Evolutionary conservation across 352 stramenopile species (phyloP), one percentile per base, ranked within the genome.

Genomic region (Achlya hypogyna): DNA sequence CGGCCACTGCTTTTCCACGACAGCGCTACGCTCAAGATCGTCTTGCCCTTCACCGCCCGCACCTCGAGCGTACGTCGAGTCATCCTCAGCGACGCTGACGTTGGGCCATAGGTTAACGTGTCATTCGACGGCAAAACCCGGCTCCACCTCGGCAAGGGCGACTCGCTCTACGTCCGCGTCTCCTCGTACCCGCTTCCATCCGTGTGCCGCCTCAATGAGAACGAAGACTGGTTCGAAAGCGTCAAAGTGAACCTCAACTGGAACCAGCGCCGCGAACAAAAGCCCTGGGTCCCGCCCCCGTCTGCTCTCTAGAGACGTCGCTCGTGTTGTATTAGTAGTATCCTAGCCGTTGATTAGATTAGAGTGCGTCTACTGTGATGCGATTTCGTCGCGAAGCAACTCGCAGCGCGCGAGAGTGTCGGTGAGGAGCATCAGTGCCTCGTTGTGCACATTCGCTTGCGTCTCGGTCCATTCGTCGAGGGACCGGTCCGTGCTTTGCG

Each of bases 241-340:
- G 94, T 97, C 79, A 95, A 95, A 70, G 88, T 84, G 16, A 94
- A 95, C 64, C 79, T 97, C n/a, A 93, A 96, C 73, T 97, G 89
- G 89, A 97, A 97, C 75, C 85, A 91, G 70, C 86, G 82, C 32
- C 82, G 83, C 23, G 78, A 78, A 20, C 83, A 92, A 60, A 95
- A 95, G 68, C 86, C 86, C 2, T 94, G 84, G 82, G 12, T 16
- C 27, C 47, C 34, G n/a, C n/a, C n/a, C n/a, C n/a, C n/a, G n/a
- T n/a, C n/a, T n/a, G n/a, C n/a, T n/a, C n/a, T n/a, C n/a, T n/a
- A n/a, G n/a, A n/a, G n/a, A n/a, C n/a, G n/a, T n/a, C n/a, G 18
- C 22, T 49, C 22, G 42, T 49, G 42, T 49, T 20, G 22, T 49
- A 49, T 18, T 49, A 49, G 18, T 49, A 49, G 42, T n/a, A 49